These are phyloP conservation scores for Brassica juncea DNA, from an alignment of 345 rosid genomes.

Conservation along the genomic window DNA sequence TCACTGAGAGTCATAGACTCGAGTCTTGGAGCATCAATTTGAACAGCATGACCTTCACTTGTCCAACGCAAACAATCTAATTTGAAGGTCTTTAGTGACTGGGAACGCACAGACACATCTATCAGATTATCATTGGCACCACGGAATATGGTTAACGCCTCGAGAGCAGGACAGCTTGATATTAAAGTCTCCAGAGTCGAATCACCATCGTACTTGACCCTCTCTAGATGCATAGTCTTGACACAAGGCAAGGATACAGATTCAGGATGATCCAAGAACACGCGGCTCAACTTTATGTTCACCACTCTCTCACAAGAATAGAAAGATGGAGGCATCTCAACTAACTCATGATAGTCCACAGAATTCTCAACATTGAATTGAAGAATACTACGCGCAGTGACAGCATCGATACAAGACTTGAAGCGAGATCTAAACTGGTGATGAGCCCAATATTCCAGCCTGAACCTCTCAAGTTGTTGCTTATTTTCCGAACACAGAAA, in stretches of 20 bases:
- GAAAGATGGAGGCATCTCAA: constrained; percentile 32
- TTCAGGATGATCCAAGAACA: not conserved
- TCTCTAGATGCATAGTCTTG: constrained; percentile 21
- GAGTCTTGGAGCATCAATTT: constrained; percentile 30
- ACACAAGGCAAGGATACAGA: constrained; percentile 33
- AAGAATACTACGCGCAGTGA: constrained; percentile 5
- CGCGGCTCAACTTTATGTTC: constrained; percentile 10
- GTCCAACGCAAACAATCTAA: constrained; percentile 2
- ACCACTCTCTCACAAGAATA: constrained; percentile 21
- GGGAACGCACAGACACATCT: constrained; percentile 29
- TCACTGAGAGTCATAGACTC: constrained; percentile 22
- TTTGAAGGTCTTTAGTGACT: constrained; percentile 9
- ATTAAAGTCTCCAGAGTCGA: constrained; percentile 28
- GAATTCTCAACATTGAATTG: constrained; percentile 4
- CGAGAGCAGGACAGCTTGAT: constrained; percentile 22
- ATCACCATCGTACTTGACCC: constrained; percentile 23
- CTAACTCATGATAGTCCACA: not conserved
- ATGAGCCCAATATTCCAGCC: constrained; percentile 7
- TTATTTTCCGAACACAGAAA: constrained; percentile 20
- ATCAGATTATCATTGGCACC: constrained; percentile 13
- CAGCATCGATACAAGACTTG: constrained; percentile 27
- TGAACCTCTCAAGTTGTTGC: constrained; percentile 18
- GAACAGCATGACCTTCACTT: not conserved
- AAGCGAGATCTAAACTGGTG: constrained; percentile 29
- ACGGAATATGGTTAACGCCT: constrained; percentile 25